Base-by-base conservation (phyloP, 2,329 filamentous ascomycete species). In the Pseudopyrenochaeta lycopersici region DNA sequence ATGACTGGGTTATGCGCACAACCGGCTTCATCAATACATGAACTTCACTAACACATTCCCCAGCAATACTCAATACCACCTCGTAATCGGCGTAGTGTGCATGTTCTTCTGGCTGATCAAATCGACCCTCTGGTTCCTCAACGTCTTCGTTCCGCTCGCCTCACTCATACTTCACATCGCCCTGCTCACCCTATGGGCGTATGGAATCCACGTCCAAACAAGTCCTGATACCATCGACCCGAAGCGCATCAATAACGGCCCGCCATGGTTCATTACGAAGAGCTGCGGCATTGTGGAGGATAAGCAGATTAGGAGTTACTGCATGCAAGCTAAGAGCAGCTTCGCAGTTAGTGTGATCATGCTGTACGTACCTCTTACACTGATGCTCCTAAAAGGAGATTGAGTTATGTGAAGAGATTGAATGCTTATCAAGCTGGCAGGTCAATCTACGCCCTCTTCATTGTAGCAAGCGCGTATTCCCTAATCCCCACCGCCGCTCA, bases 21-120 rank as follows among this genome's bases (percentile, higher is more conserved):
- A 10, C 14, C 10, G n/a, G 29, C 38, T 35, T 39, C 17, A 38
- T 27, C 4, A 27, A 21, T 21, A 10, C 1, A 41, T 10, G 7
- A 46, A 12, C 35, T 21, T 12, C 20, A 42, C 49, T 67, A 45
- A 63, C 50, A 10, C 10, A n/a, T 15, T 7, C 11, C 27, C 38
- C 68, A 93, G 90, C 50, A 80, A 91, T 58, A 92, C 90, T 42
- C 81, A 88, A 63, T 91, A 85, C 78, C 92, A 93, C 68, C 85
- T 92, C 63, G 88, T 88, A 69, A 88, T 92, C 63, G 89, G 89
- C 32, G 84, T 94, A 61, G 80, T 92, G 48, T 88, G 86, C 52
- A 88, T 90, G 73, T 94, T 94, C 79, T 82, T 92, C 71, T 83
- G 91, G 57, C 82, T 93, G 39, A 80, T 83, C 73, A 92, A 92